Percentiles rank a stretch among this genome's conserved stretches.
These are phyloP conservation scores for Trichoderma orchidacearum DNA, from an alignment of 495 filamentous ascomycete species.

Conservation along the genomic window DNA sequence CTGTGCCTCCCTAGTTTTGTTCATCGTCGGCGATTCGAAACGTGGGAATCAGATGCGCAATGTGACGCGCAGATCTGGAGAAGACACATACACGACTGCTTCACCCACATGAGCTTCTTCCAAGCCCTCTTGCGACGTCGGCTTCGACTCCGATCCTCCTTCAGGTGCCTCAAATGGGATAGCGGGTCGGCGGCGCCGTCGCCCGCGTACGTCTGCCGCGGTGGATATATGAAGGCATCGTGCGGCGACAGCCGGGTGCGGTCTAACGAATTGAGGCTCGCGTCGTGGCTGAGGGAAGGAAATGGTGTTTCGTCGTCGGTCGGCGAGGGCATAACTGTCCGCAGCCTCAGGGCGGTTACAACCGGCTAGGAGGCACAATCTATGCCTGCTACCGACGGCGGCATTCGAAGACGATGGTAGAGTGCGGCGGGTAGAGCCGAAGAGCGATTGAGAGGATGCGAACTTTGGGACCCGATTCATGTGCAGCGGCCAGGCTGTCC, in stretches of 20 bases:
- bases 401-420: too few relatives aligned
- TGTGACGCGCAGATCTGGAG: background rate
- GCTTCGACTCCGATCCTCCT: constrained; percentile 24
- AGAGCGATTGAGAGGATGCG: too few relatives aligned
- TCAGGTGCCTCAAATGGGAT: constrained; percentile 21
- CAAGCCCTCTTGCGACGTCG: constrained; percentile 57
- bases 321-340: constrained; percentile 1
- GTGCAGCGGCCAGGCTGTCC: too few relatives aligned
- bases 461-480: too few relatives aligned
- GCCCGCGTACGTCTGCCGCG: constrained; percentile 25
- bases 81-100: constrained; percentile 65
- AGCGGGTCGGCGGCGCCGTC: constrained; percentile 27
- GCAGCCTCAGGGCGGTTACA: too few relatives aligned
- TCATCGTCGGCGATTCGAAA: too few relatives aligned
- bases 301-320: constrained; percentile 2
- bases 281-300: constrained; percentile 2
- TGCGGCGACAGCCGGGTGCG: constrained; percentile 59
- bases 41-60: too few relatives aligned
- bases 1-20: constrained; percentile 1
- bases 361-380: too few relatives aligned
- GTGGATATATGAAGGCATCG: constrained; percentile 62
- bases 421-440: too few relatives aligned
- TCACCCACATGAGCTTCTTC: constrained; percentile 97
- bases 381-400: too few relatives aligned
- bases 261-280: constrained; percentile 8